phyloP scores from a whole-genome alignment of 179 eudicot species.

The Amaranthus tricolor region DNA sequence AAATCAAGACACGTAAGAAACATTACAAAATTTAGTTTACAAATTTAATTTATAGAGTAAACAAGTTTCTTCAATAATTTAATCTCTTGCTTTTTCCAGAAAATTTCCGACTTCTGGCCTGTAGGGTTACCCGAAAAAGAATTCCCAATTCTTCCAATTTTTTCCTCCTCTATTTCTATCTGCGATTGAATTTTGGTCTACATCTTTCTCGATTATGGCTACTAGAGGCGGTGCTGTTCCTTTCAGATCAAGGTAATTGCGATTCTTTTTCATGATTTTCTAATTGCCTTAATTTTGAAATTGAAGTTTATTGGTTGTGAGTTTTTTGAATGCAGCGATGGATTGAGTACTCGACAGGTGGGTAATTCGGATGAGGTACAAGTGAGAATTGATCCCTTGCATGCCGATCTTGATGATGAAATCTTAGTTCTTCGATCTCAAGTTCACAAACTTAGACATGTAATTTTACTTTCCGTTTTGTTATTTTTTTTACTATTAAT shows the following conservation, averaged over 20 bases:
- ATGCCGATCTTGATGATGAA: conserved; percentile 74
- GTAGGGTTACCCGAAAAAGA: not conserved
- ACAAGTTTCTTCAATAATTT: not conserved
- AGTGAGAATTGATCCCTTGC: conserved; percentile 83
- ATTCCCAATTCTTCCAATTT: not conserved
- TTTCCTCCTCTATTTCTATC: not conserved
- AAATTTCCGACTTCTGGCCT: not conserved
- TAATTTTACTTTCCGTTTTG: conserved; percentile 19
- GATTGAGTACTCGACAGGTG: conserved; percentile 73
- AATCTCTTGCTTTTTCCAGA: not conserved
- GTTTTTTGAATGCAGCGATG: conserved; percentile 44
- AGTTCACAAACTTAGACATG: conserved; percentile 66
- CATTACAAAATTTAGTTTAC: not conserved
- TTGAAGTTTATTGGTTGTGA: not conserved
- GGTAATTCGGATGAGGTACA: conserved; percentile 70
- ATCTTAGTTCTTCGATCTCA: conserved; percentile 69
- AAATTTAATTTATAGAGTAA: no score
- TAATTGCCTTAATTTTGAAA: conserved; percentile 4
- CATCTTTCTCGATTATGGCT: conserved; percentile 33
- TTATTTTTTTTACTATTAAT: not conserved
- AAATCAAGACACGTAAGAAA: not conserved
- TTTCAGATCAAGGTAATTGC: conserved; percentile 46
- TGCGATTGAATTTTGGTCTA: no score
- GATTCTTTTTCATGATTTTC: not conserved
- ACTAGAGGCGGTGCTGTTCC: conserved; percentile 42